Conservation (phyloP, 441 rosid genomes). For the Isatis lusitanica region DNA sequence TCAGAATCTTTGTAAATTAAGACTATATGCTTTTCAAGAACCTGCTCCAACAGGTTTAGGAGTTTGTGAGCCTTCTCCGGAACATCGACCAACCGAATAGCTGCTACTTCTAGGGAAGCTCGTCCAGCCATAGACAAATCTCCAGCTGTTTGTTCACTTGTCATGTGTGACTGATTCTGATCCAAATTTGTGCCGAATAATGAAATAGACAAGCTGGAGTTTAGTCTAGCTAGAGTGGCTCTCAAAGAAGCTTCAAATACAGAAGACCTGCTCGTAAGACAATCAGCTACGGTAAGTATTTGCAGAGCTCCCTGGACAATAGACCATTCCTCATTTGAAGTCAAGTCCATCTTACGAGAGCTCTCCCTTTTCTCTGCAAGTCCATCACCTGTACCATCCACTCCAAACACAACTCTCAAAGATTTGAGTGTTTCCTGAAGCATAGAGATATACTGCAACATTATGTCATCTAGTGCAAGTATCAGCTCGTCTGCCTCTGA, state of each 20-base stretch:
- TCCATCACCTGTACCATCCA: constrained; percentile 64
- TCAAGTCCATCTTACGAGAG: constrained; percentile 61
- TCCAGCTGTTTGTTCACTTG: constrained; percentile 51
- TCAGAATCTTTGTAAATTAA: background rate
- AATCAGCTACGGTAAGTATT: constrained; percentile 94
- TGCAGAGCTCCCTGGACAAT: constrained; percentile 97
- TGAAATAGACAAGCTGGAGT: constrained; percentile 80
- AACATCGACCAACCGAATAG: constrained; percentile 79
- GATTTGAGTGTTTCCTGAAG: constrained; percentile 95
- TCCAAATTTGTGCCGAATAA: constrained; percentile 75
- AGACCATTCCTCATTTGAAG: constrained; percentile 98
- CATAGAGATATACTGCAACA: constrained; percentile 88
- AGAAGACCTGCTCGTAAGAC: constrained; percentile 91
- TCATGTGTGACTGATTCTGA: constrained; percentile 60
- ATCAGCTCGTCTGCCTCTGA: constrained; percentile 96
- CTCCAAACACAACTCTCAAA: constrained; percentile 87
- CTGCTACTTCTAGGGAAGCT: constrained; percentile 91
- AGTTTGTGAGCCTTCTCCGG: constrained; percentile 90
- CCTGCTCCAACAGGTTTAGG: constrained; percentile 90
- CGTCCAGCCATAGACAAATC: constrained; percentile 68
- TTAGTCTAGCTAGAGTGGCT: constrained; percentile 88
- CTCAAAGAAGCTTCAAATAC: constrained; percentile 95
- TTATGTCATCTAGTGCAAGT: constrained; percentile 85
- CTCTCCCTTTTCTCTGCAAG: constrained; percentile 76
- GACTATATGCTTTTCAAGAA: constrained; percentile 25